A percentile compares a stretch with the other conserved stretches of the same genome.
Evolutionary conservation across 352 stramenopile genomes (phyloP).

Genomic region (Phytophthora brassicae): DNA sequence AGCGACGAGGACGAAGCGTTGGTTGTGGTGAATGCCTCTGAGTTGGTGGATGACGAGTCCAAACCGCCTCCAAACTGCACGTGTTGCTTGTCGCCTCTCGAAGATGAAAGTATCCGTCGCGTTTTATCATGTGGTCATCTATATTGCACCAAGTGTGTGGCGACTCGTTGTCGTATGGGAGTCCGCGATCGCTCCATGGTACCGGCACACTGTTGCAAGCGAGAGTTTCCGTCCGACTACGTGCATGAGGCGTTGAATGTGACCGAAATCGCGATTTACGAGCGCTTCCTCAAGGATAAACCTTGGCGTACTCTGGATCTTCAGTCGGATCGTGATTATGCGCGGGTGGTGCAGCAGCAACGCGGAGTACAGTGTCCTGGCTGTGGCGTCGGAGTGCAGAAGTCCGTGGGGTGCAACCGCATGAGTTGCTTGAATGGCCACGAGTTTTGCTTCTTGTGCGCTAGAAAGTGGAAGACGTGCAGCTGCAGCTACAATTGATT

Average conservation of each 20-base stretch:
- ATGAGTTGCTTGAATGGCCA: slow-evolving; percentile 65
- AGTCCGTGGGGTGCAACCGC: slow-evolving; percentile 49
- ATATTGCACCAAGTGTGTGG: slow-evolving; percentile 63
- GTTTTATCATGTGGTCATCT: slow-evolving; percentile 57
- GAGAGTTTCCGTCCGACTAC: slow-evolving; percentile 69
- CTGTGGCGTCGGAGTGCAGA: slow-evolving; percentile 69
- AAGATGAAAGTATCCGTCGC: slow-evolving; percentile 19
- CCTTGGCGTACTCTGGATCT: slow-evolving; percentile 46
- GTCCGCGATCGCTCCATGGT: slow-evolving; percentile 56
- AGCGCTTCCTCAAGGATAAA: slow-evolving; percentile 60
- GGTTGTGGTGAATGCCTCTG: slow-evolving; percentile 10
- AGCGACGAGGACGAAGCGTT: slow-evolving; percentile 22
- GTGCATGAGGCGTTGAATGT: slow-evolving; percentile 41
- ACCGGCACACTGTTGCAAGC: slow-evolving; percentile 71
- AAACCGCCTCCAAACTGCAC: slow-evolving; percentile 47
- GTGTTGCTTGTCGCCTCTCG: slow-evolving; percentile 35
- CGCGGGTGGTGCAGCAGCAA: slow-evolving; percentile 32
- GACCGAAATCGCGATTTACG: slow-evolving; percentile 40
- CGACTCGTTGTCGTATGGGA: slow-evolving; percentile 52
- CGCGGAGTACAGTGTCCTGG: slow-evolving; percentile 60
- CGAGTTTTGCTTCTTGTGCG: slow-evolving; percentile 63
- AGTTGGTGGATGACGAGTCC: slow-evolving; percentile 20
- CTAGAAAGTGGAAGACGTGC: slow-evolving; percentile 43
- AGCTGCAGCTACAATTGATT: slow-evolving; percentile 18
- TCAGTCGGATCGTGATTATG: slow-evolving; percentile 66